A percentile compares a stretch with the other conserved stretches of the same genome.
phyloP scores from a whole-genome alignment of 2,329 filamentous ascomycete species.

The Colletotrichum sp. region DNA sequence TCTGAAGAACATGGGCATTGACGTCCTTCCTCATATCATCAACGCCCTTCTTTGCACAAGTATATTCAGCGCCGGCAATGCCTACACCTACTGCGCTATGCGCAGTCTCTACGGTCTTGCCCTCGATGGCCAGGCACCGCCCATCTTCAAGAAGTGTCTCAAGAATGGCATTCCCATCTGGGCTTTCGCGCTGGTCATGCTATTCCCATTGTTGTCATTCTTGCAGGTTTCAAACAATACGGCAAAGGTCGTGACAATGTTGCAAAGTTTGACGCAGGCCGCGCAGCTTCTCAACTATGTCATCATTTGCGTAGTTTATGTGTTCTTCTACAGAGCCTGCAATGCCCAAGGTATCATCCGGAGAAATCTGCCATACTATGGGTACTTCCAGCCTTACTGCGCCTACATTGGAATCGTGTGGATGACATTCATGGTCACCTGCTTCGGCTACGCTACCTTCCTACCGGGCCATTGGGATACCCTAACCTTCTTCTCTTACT shows the following conservation, averaged over 20 bases:
- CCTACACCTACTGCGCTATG: constrained; percentile 53
- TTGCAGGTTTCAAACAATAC: constrained; percentile 55
- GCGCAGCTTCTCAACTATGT: constrained; percentile 56
- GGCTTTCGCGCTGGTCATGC: constrained; percentile 58
- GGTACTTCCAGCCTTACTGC: constrained; percentile 63
- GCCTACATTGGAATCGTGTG: constrained; percentile 50
- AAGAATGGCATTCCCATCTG: constrained; percentile 66
- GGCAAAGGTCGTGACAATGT: constrained; percentile 55
- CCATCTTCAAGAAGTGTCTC: constrained; percentile 57
- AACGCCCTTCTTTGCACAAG: constrained; percentile 63
- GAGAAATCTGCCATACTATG: constrained; percentile 59
- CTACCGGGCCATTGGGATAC: constrained; percentile 43
- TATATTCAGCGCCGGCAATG: constrained; percentile 39
- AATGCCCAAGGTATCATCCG: constrained; percentile 52
- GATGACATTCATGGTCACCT: constrained; percentile 48
- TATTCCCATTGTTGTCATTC: constrained; percentile 59
- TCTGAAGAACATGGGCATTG: constrained; percentile 59
- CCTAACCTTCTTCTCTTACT: constrained; percentile 55
- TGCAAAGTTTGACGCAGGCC: constrained; percentile 52
- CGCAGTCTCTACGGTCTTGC: constrained; percentile 62
- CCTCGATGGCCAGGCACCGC: constrained; percentile 55
- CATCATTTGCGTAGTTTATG: constrained; percentile 59
- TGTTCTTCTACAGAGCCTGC: constrained; percentile 61
- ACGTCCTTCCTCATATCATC: constrained; percentile 59
- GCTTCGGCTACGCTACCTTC: constrained; percentile 62